Percentiles rank a stretch among this genome's conserved stretches.
Evolutionary conservation across 2,329 filamentous ascomycete species (phyloP).

Genomic region (Aspergillus ochraceus): DNA sequence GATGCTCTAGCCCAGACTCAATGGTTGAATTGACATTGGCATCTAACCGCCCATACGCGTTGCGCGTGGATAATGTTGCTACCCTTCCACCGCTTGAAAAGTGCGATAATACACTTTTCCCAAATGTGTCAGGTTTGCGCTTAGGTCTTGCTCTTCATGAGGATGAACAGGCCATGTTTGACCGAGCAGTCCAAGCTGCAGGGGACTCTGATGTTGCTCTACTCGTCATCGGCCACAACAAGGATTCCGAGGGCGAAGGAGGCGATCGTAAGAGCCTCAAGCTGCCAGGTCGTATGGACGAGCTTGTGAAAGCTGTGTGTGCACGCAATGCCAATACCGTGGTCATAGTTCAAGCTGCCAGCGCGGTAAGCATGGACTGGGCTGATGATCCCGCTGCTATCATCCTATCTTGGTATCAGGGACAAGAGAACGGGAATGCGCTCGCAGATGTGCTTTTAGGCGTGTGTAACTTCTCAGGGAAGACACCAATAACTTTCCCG

Average conservation of each 20-base stretch:
- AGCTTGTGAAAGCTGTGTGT: constrained; percentile 9
- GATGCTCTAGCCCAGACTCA: no score
- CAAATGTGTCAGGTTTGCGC: not conserved
- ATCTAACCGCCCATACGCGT: no score
- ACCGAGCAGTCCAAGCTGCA: constrained; percentile 9
- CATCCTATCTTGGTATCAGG: constrained; percentile 70
- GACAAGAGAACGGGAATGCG: constrained; percentile 68
- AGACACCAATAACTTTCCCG: constrained; percentile 65
- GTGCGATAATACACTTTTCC: constrained; percentile 4
- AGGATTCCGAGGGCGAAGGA: constrained; percentile 15
- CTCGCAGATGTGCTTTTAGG: constrained; percentile 68
- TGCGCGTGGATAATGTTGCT: no score
- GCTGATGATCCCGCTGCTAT: constrained; percentile 63
- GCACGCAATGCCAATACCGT: constrained; percentile 12
- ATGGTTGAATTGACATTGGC: no score
- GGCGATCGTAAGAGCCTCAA: constrained; percentile 12
- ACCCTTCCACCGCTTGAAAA: not conserved
- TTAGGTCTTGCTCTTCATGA: not conserved
- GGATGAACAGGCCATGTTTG: not conserved
- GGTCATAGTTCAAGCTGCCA: constrained; percentile 12
- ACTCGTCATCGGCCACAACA: constrained; percentile 12
- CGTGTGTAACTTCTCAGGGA: constrained; percentile 64
- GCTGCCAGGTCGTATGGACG: constrained; percentile 12
- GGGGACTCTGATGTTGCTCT: constrained; percentile 8
- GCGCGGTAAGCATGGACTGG: constrained; percentile 56